Base-by-base conservation (phyloP, 768 basidiomycete species). In the Ramaria sp. region DNA sequence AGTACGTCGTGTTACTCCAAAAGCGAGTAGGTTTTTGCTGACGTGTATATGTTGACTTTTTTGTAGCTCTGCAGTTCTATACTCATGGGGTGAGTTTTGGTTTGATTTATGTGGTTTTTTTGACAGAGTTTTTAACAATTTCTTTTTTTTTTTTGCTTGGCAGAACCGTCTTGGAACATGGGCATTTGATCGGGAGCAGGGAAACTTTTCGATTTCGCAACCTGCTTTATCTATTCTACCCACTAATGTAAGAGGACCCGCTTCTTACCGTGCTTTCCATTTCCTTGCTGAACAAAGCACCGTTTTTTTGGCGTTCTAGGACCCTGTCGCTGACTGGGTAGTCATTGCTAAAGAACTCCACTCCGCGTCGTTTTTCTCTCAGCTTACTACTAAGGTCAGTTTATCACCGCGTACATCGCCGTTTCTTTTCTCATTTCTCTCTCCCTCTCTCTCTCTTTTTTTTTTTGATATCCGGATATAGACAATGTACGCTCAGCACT, bases 21-120 rank as follows among this genome's bases (percentile, higher is more conserved):
- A n/a, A n/a, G n/a, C n/a, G n/a, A n/a, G n/a, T n/a, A n/a, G n/a
- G n/a, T n/a, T n/a, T n/a, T n/a, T n/a, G n/a, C n/a, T n/a, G n/a
- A n/a, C n/a, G n/a, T n/a, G n/a, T n/a, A n/a, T n/a, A n/a, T 48
- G 20, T 28, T 37, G 13, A 39, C 36, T 24, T n/a, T n/a, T n/a
- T n/a, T 13, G 6, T 55, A 87, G 85, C 81, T 16, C 62, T 87
- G 7, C 73, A 83, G 58, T 86, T 85, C 58, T 88, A 87, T 62
- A 76, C 77, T 2, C 66, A 69, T 15, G 71, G 76, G 55, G 83
- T 79, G 58, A 43, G 67, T 56, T 24, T 58, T 15, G 3, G 16
- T 24, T 57, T 44, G n/a, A n/a, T 52, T 20, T 51, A 5, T 45
- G 12, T 22, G 12, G 12, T 13, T 32, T 27, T n/a, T 13, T 16